phyloP scores from a whole-genome alignment of 345 rosid genomes.

The Eucalyptus grandis region DNA sequence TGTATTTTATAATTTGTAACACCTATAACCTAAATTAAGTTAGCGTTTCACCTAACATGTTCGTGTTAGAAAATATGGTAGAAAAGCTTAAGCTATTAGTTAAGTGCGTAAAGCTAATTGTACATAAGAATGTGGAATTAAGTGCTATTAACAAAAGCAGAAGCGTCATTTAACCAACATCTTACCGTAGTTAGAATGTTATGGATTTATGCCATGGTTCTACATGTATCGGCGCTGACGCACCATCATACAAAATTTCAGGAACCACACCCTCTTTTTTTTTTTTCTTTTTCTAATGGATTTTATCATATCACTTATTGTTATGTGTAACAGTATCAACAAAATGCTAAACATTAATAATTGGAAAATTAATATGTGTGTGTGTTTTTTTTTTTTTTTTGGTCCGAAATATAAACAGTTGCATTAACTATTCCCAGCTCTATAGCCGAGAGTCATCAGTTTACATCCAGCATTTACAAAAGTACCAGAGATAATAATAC shows the following conservation, averaged over 20 bases:
- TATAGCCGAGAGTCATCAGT: too few relatives aligned
- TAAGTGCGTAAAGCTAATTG: neutral
- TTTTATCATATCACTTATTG: neutral
- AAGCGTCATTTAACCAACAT: neutral
- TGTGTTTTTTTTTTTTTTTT: too few relatives aligned
- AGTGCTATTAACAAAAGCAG: neutral
- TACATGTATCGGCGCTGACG: neutral
- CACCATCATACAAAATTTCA: neutral
- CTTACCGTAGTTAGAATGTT: neutral
- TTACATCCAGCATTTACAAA: too few relatives aligned
- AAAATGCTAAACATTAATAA: neutral
- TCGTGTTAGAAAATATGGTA: neutral
- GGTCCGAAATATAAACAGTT: too few relatives aligned
- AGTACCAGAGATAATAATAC: too few relatives aligned
- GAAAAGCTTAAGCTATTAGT: neutral
- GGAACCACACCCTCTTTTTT: neutral
- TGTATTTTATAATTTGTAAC: neutral
- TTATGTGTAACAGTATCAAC: neutral
- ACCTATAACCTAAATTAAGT: neutral
- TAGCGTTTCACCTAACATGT: neutral
- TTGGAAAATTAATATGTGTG: neutral
- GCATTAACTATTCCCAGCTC: too few relatives aligned
- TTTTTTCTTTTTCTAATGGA: neutral
- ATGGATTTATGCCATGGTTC: neutral
- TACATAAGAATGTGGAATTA: neutral